Evolutionary conservation across 768 basidiomycete genomes (phyloP).

Genomic region (Suillus tomentosus): DNA sequence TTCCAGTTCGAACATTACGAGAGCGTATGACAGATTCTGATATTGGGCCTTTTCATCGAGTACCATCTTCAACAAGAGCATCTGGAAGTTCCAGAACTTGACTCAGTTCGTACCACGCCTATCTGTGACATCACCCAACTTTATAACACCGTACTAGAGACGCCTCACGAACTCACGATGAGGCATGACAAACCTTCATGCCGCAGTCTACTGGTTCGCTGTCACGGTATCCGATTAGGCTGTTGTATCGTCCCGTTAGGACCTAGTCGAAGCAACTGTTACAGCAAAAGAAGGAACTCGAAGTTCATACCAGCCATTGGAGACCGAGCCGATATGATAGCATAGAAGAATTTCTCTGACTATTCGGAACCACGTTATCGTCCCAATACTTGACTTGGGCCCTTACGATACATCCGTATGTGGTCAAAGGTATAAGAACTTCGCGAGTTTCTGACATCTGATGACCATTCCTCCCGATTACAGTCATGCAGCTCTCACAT

Average conservation of each 20-base stretch:
- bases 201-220: not conserved
- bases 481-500: not conserved
- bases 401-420: not conserved
- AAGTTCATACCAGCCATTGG: not conserved
- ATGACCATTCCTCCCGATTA: not conserved
- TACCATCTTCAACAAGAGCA: not conserved
- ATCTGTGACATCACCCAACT: not conserved
- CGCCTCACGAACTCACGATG: not conserved
- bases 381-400: not conserved
- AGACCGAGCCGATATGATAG: too few species aligned
- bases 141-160: too few species aligned
- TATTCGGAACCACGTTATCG: not conserved
- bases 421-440: not conserved
- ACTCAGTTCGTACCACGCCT: not conserved
- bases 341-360: not conserved
- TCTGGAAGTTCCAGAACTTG: not conserved
- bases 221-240: not conserved
- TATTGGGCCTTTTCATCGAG: not conserved
- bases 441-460: not conserved
- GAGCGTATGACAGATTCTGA: not conserved
- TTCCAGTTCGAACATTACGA: not conserved
- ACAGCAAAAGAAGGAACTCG: slow-evolving; percentile 1
- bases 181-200: not conserved
- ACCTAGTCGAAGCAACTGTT: not conserved
- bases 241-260: not conserved